Percentiles rank a stretch among this genome's conserved stretches.
Conservation (phyloP, 352 stramenopile genomes). For the Pythium volutum region DNA sequence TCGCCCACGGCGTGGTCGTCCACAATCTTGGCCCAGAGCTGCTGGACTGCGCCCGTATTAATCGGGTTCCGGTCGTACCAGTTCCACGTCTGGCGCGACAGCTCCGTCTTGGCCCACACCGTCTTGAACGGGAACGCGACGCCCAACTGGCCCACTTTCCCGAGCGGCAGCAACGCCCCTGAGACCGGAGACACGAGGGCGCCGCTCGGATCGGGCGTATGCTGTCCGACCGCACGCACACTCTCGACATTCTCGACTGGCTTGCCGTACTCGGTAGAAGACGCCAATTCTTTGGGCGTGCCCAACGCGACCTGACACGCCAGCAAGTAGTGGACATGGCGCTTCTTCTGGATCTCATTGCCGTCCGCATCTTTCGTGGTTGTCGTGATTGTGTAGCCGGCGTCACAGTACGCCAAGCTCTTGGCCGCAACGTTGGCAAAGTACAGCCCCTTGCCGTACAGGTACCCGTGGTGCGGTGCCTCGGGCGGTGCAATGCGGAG, state of each 20-base stretch:
- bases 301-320: conserved; percentile 71
- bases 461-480: conserved; percentile 74
- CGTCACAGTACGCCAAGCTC: conserved; percentile 71
- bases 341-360: conserved; percentile 39
- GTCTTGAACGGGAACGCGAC: conserved; percentile 34
- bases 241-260: conserved; percentile 54
- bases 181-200: conserved; percentile 53
- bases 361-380: conserved; percentile 28
- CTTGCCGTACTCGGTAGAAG: conserved; percentile 19
- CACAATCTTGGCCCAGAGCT: conserved; percentile 40
- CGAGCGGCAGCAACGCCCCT: conserved; percentile 48
- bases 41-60: conserved; percentile 33
- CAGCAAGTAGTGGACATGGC: conserved; percentile 67
- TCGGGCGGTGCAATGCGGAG: conserved; percentile 85
- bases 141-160: conserved; percentile 44
- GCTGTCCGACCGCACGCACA: conserved; percentile 46
- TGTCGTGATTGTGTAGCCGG: conserved; percentile 44
- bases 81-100: conserved; percentile 20
- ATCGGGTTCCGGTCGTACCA: conserved; percentile 42
- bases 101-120: conserved; percentile 56
- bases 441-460: conserved; percentile 86
- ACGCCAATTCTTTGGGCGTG: conserved; percentile 32
- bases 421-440: conserved; percentile 81
- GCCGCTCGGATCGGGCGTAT: conserved; percentile 47
- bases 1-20: conserved; percentile 43